Conservation (phyloP, 176 grass and related monocot genomes). For the Aegilops speltoides region DNA sequence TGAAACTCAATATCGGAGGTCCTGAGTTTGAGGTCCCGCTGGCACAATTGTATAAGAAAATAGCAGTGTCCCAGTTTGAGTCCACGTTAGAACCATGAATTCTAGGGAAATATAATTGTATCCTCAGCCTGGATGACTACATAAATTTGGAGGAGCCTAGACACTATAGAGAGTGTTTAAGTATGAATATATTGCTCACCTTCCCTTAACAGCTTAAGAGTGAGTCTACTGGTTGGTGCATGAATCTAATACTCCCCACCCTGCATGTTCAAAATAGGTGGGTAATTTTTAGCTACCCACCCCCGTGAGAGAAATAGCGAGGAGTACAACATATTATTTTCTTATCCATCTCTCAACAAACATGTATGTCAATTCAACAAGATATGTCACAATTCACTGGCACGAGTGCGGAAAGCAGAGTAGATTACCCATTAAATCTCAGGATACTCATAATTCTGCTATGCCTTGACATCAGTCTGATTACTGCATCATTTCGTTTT, state of each 20-base stretch:
- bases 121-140: neutral
- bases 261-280: neutral
- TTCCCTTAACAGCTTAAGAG: neutral
- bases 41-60: neutral
- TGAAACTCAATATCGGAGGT: neutral
- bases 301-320: neutral
- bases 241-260: neutral
- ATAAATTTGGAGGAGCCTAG: neutral
- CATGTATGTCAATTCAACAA: constrained; percentile 22
- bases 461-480: constrained; percentile 32
- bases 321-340: neutral
- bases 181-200: neutral
- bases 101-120: neutral
- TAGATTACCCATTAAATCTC: constrained; percentile 16
- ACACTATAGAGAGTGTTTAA: neutral
- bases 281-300: neutral
- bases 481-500: constrained; percentile 28
- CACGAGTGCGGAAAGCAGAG: constrained; percentile 5
- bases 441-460: constrained; percentile 19
- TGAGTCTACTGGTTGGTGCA: constrained; percentile 5
- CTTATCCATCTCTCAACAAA: neutral
- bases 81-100: neutral
- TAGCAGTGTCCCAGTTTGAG: neutral
- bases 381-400: constrained; percentile 14
- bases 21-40: neutral